Conservation (phyloP, 2,329 filamentous ascomycete genomes). For the Coniochaeta sp. region DNA sequence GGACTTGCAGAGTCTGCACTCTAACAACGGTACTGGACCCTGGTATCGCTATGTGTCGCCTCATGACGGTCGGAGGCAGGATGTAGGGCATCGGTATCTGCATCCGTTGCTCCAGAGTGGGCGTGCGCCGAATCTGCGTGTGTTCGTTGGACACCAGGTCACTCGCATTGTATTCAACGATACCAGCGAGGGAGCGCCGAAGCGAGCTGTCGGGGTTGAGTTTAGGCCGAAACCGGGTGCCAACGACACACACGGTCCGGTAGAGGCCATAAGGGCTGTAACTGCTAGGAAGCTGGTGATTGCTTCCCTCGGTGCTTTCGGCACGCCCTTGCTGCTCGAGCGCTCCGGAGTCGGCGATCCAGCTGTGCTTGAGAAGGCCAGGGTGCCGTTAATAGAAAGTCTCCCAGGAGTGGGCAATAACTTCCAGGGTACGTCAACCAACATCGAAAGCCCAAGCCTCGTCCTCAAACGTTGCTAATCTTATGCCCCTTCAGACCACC, state of each 20-base stretch:
- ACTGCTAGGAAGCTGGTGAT: conserved; percentile 41
- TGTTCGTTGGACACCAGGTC: conserved; percentile 46
- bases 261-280: conserved; percentile 21
- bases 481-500: too few species aligned
- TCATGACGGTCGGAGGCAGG: conserved; percentile 46
- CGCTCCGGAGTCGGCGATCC: conserved; percentile 41
- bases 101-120: conserved; percentile 41
- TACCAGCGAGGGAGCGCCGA: conserved; percentile 19
- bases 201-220: conserved; percentile 41
- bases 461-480: too few species aligned
- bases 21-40: conserved; percentile 26
- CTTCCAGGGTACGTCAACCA: conserved; percentile 35
- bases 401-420: conserved; percentile 45
- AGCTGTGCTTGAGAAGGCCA: conserved; percentile 36
- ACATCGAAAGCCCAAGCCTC: too few species aligned
- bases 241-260: conserved; percentile 20
- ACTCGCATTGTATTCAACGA: conserved; percentile 39
- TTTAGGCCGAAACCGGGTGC: conserved; percentile 33
- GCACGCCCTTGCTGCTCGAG: conserved; percentile 38
- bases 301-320: conserved; percentile 29
- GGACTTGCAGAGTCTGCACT: conserved; percentile 45
- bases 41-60: conserved; percentile 40
- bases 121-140: conserved; percentile 44
- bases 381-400: conserved; percentile 37
- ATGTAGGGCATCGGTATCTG: conserved; percentile 48